A percentile compares a stretch with the other conserved stretches of the same genome.
phyloP scores from a whole-genome alignment of 2,329 filamentous ascomycete species.

The Aspergillus glaucus region DNA sequence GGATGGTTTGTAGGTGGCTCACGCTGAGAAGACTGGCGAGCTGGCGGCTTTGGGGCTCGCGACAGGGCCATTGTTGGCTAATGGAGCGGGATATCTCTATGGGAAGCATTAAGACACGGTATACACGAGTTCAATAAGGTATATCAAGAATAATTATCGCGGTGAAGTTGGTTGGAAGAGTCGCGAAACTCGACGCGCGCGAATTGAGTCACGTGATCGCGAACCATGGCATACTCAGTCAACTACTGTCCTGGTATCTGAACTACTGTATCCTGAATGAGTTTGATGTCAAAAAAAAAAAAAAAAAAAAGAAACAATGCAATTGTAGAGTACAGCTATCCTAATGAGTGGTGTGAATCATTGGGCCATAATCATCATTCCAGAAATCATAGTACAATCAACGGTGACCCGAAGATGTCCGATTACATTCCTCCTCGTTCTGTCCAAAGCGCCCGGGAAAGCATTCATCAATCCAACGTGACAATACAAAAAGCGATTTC shows the following conservation, averaged over 20 bases:
- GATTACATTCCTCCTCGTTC: neutral
- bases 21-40: constrained; percentile 38
- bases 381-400: neutral
- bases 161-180: neutral
- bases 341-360: neutral
- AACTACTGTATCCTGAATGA: no score
- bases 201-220: neutral
- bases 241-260: neutral
- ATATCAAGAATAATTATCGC: neutral
- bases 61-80: constrained; percentile 38
- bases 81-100: constrained; percentile 28
- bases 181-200: neutral
- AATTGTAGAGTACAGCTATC: neutral
- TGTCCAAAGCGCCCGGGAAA: constrained; percentile 1
- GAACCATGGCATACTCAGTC: neutral
- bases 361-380: neutral
- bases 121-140: neutral
- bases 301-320: neutral
- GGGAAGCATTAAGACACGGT: constrained; percentile 22
- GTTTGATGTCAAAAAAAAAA: neutral
- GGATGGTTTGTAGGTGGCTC: constrained; percentile 10
- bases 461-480: constrained; percentile 1
- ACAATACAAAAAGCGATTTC: constrained; percentile 2
- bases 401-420: neutral
- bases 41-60: constrained; percentile 37